Conservation (phyloP, 163 green algal genomes). For the Scenedesmus sp. region DNA sequence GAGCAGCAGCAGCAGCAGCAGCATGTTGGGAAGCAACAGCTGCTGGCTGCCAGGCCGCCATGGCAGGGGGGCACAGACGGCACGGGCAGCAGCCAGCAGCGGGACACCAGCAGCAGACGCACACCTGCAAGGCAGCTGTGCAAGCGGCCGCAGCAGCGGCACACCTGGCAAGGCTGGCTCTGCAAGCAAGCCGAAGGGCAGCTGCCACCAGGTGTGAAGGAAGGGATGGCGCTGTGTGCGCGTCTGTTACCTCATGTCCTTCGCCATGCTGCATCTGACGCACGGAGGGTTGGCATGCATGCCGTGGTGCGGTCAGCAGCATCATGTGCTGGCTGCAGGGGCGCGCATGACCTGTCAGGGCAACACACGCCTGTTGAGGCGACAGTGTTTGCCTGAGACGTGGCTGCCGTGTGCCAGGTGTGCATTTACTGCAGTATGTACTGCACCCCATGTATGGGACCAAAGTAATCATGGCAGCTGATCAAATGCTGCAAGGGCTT, state of each 20-base stretch:
- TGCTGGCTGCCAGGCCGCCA: not conserved
- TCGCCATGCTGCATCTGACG: not conserved
- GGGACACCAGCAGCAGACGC: not conserved
- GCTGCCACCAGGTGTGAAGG: not conserved
- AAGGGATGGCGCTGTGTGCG: not conserved
- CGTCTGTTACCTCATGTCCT: not conserved
- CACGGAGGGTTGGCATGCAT: not conserved
- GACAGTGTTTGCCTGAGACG: not conserved
- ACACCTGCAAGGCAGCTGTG: not conserved
- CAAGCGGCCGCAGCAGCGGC: not conserved
- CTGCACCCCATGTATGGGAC: too few species aligned
- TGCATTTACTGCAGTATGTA: too few species aligned
- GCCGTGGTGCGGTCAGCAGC: not conserved
- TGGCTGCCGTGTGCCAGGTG: not conserved
- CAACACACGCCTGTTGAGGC: too few species aligned
- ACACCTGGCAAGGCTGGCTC: not conserved
- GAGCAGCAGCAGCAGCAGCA: constrained; percentile 9
- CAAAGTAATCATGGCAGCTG: too few species aligned
- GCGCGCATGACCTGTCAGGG: too few species aligned
- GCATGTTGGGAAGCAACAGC: not conserved
- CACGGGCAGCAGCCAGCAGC: not conserved
- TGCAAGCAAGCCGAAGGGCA: not conserved
- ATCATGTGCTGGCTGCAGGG: not conserved
- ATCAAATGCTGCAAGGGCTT: too few species aligned
- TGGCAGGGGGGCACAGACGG: not conserved